Percentiles rank a stretch among this genome's conserved stretches.
These are phyloP conservation scores for Lasiodiplodia citricola DNA, from an alignment of 2,329 filamentous ascomycete genomes.

Conservation along the genomic window DNA sequence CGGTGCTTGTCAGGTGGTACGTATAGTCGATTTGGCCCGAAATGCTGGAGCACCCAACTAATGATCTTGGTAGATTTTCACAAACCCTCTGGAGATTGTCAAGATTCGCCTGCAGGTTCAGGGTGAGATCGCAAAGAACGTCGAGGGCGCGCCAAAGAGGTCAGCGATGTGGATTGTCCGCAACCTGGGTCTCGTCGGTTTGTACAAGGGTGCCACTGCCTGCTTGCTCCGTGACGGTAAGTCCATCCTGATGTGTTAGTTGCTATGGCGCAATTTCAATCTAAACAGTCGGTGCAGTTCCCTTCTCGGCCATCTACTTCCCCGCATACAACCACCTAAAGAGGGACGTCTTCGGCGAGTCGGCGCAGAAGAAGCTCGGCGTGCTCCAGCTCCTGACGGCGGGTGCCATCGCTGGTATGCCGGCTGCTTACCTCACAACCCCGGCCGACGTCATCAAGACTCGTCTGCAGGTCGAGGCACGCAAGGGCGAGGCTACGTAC, in stretches of 20 bases:
- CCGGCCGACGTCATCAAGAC: conserved; percentile 99
- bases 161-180: conserved; percentile 98
- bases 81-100: conserved; percentile 97
- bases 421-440: conserved; percentile 81
- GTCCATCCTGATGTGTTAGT: background rate
- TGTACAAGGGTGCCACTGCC: conserved; percentile 96
- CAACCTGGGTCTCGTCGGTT: conserved; percentile 88
- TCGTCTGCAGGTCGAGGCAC: conserved; percentile 92
- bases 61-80: conserved; percentile 72
- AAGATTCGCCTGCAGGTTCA: conserved; percentile 98
- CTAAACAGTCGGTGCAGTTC: conserved; percentile 58
- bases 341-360: conserved; percentile 91
- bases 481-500: conserved; percentile 91
- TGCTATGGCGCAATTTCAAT: background rate
- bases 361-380: conserved; percentile 82
- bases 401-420: conserved; percentile 76
- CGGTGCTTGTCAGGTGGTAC: conserved; percentile 93
- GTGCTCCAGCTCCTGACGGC: conserved; percentile 90
- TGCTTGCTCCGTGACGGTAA: conserved; percentile 82
- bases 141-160: conserved; percentile 80
- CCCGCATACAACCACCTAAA: conserved; percentile 95
- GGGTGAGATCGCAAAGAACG: conserved; percentile 89
- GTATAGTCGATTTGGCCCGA: conserved; percentile 44
- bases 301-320: conserved; percentile 99
- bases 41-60: conserved; percentile 27